Base-by-base conservation (phyloP, 2,329 filamentous ascomycete genomes). In the Trichoderma sp. region DNA sequence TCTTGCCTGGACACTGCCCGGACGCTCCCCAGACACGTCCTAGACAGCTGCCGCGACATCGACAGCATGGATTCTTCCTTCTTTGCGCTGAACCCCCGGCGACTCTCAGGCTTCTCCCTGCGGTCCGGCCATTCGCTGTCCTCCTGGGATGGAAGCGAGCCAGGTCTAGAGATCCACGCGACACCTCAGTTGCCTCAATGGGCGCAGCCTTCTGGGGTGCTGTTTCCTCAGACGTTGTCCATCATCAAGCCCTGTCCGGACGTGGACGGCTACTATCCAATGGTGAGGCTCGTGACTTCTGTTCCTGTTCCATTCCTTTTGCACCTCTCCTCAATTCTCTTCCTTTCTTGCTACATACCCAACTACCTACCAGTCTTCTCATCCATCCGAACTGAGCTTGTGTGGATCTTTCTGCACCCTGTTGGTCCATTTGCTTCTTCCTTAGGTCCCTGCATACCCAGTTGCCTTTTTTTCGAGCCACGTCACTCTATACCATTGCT, bases 391-490 rank as follows among this genome's bases (percentile, higher is more conserved):
- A 57, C 52, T 40, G 29, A 2, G 35, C 66, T 60, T 68, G 58
- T 56, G 40, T 43, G 24, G 47, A 49, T 13, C 68, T 58, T 35
- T 55, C 53, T 69, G 24, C 57, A 52, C 58, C 64, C 63, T 61
- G 7, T 37, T 43, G n/a, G 14, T 62, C 47, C 63, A 70, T 56
- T 35, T 47, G 24, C 65, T 56, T 70, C 59, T 62, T 65, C 66
- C 63, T 61, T n/a, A 61, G 40, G 57, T 24, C 53, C 68, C 73
- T 69, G 59, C 69, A 67, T 60, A 69, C 69, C 70, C 70, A 74
- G 70, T 74, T 74, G 71, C 72, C 74, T 72, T 72, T 76, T 76
- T 75, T 74, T 72, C 57, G 69, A 65, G 55, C 56, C 59, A 62
- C 53, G 52, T 64, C 61, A 56, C 52, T 64, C 64, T 31, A 19